Base-by-base conservation (phyloP, 768 basidiomycete species). In the Boletus pseudo-olivaceus region DNA sequence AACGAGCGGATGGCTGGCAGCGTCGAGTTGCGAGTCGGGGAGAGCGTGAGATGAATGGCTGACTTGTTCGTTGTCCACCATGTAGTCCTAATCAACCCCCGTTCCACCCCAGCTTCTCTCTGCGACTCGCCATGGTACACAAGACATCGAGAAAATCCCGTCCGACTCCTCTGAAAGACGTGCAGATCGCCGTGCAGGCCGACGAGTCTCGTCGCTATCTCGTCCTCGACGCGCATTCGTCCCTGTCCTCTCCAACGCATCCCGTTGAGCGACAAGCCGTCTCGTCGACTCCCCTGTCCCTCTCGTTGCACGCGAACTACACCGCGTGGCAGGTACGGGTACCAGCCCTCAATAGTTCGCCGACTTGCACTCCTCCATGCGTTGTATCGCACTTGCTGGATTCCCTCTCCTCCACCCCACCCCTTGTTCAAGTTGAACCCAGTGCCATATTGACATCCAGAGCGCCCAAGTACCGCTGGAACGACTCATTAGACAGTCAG, bases 141-240 rank as follows among this genome's bases (percentile, higher is more conserved):
- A 57, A 54, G 34, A 26, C 47, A 12, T 27, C 23, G 34, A 38
- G 27, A 37, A 55, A 51, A 44, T 0, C 53, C 3, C 51, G 55
- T 11, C 67, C 62, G 17, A 11, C 32, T 11, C 43, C 60, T 6
- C 54, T 69, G 12, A 58, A 37, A 29, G 57, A 62, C 38, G 39
- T 70, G 29, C 62, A 63, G 60, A 41, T 49, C 46, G 38, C 56
- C 26, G 29, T 53, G 9, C 67, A 57, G n/a, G 32, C 48, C 34
- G 38, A 33, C 27, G 57, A 53, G 23, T n/a, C 40, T n/a, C 55
- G 57, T 33, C 58, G 45, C 40, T 57, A 59, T 39, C 47, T 53
- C 39, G 19, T 59, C n/a, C 54, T 63, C 38, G 61, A 56, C 43
- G 23, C 38, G 7, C 35, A 47, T 5, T 20, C 49, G 23, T 46